Evolutionary conservation across 208 protist genomes (phyloP), one percentile per base, ranked within the genome.

Genomic region (Leptomonas pyrrhocoris): DNA sequence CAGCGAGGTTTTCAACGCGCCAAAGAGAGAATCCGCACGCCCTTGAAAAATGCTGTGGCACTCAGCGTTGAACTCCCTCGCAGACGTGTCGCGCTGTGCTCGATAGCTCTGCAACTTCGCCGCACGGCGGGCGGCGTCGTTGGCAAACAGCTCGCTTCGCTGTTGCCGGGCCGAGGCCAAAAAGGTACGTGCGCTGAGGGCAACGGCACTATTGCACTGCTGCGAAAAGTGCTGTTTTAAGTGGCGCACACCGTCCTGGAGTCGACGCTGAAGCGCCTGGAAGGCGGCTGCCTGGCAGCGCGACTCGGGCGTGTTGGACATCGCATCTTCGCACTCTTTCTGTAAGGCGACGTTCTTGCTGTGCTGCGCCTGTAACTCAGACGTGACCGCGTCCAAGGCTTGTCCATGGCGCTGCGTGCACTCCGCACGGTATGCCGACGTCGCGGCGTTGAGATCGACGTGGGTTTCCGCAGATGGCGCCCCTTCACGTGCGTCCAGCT

Each of bases 171-270:
- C 72, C 11, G 64, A 27, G 40, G 34, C 38, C 7, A 77, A 34
- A 34, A 71, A 50, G 6, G 8, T 12, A 19, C 72, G 72, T 6
- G 50, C 64, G 21, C 49, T 67, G 36, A 43, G 56, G 4, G 56
- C 43, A 2, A 77, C 64, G 15, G 34, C 40, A 28, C 12, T 36
- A 18, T 57, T 67, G 42, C 64, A 77, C 40, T 61, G 31, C 28
- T 71, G 60, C 11, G 58, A 28, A 23, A 77, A 50, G 7, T 63
- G 36, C 45, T 62, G 63, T 57, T 69, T 71, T 30, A 77, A n/a
- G 12, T 72, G 72, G 2, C 64, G 72, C n/a, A 40, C 72, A 0
- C 72, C 48, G 3, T 77, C 72, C 43, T 68, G 64, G 34, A 77
- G 23, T 0, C 59, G 46, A 7, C 36, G 58, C 31, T 71, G 59